Evolutionary conservation across 441 rosid genomes (phyloP), one percentile per base, ranked within the genome.

Genomic region (Francoa sonchifolia): DNA sequence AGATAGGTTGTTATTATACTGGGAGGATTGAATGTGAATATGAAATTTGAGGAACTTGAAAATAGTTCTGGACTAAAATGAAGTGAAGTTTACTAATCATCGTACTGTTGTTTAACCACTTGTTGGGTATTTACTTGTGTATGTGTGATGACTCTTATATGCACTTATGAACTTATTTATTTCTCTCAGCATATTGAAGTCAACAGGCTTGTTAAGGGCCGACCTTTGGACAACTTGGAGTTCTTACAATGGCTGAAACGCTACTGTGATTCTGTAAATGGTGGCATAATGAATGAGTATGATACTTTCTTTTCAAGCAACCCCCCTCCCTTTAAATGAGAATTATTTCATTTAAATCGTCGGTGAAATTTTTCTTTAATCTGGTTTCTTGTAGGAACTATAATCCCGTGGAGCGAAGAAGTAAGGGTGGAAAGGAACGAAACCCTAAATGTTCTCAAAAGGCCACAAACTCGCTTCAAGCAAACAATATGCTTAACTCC

Each of bases 171-270:
- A 29, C 28, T 30, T 40, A 47, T 42, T 34, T 37, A 31, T 59
- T 14, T 19, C 2, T 72, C 67, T 47, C 79, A 92, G 99, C 92
- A 83, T 44, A 46, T 92, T 54, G 99, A 92, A 73, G 88, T 92
- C 54, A 83, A 75, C 58, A 77, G 71, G 68, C 94, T 92, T 41
- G 80, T 92, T 23, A 92, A 92, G 68, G 96, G 95, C 18, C 66
- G 96, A 23, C 90, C 95, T 21, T 55, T 92, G 69, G 99, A 92
- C 73, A 92, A 92, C 64, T 73, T 92, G 79, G 99, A 92, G 78
- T 86, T 86, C 65, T 60, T 92, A 35, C 96, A 92, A 38, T 92
- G 99, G 99, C 67, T 92, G 63, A 92, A 83, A 60, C 79, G 94
- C 37, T 83, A 76, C 60, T 92, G 99, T 54, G 99, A 92, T 72